Percentiles rank a stretch among this genome's conserved stretches.
phyloP scores from a whole-genome alignment of 2,329 filamentous ascomycete genomes.

The Penicillium sp. region DNA sequence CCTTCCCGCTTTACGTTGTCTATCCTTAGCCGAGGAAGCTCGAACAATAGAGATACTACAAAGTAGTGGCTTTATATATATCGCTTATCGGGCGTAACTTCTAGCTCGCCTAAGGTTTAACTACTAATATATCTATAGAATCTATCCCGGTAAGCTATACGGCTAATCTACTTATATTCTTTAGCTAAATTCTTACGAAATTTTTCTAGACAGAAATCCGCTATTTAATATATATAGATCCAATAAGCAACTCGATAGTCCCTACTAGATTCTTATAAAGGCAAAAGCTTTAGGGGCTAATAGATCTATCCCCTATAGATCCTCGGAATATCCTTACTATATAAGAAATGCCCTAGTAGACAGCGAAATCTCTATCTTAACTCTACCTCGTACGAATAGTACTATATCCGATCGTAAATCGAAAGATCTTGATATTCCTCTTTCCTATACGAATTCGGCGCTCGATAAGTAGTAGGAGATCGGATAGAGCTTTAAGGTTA shows the following conservation, averaged over 20 bases:
- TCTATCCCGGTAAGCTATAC: too few species aligned
- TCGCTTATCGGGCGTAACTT: too few species aligned
- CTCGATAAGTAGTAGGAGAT: constrained; percentile 1
- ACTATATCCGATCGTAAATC: background rate
- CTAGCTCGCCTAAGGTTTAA: too few species aligned
- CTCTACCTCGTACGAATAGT: background rate
- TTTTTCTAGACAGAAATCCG: too few species aligned
- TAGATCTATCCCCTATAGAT: background rate
- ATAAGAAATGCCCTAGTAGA: background rate
- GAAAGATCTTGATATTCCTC: background rate
- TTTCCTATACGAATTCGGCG: too few species aligned
- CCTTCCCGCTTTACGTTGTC: too few species aligned
- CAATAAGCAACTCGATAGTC: background rate
- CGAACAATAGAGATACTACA: too few species aligned
- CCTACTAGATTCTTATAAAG: background rate
- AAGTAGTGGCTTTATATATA: too few species aligned
- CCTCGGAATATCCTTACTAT: background rate
- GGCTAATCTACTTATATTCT: too few species aligned
- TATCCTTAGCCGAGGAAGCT: too few species aligned
- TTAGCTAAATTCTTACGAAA: too few species aligned
- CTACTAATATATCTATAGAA: too few species aligned
- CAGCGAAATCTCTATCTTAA: background rate
- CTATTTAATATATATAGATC: background rate
- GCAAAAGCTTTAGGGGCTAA: background rate
- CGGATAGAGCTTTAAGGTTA: background rate